Percentiles rank a stretch among this genome's conserved stretches.
These are phyloP conservation scores for Ogataea nakhonphanomensis DNA, from an alignment of 805 yeast genomes.

Conservation along the genomic window DNA sequence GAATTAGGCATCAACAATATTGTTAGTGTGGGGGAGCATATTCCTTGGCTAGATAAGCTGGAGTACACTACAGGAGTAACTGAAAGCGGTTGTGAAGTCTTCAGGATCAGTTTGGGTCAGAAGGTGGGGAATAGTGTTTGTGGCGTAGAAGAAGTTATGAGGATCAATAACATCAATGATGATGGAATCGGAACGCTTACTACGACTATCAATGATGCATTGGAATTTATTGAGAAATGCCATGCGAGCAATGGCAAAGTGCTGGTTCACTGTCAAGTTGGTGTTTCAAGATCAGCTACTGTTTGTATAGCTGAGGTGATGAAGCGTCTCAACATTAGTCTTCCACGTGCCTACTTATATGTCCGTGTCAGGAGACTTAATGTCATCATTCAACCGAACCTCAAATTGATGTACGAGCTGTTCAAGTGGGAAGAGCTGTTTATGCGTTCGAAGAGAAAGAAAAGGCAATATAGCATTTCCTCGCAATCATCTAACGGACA, in stretches of 20 bases:
- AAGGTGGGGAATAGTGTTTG: constrained; percentile 21
- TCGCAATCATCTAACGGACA: constrained; percentile 19
- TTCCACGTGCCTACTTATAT: constrained; percentile 78
- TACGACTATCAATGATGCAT: constrained; percentile 55
- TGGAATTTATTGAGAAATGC: constrained; percentile 62
- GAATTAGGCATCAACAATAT: constrained; percentile 68
- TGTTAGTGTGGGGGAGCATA: constrained; percentile 81
- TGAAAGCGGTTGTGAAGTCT: constrained; percentile 30
- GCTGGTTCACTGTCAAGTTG: constrained; percentile 91
- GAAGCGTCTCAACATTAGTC: constrained; percentile 62
- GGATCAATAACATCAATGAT: constrained; percentile 74
- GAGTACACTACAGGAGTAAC: constrained; percentile 17
- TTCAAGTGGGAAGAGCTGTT: constrained; percentile 60
- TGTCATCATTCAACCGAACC: constrained; percentile 90
- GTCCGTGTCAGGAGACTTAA: constrained; percentile 89
- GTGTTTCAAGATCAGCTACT: constrained; percentile 92
- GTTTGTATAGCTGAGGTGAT: constrained; percentile 94
- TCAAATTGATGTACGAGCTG: constrained; percentile 87
- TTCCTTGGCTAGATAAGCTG: constrained; percentile 54
- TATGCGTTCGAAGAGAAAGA: constrained; percentile 17
- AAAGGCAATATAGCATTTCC: constrained; percentile 17
- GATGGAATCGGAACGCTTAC: constrained; percentile 85
- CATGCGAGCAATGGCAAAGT: constrained; percentile 45
- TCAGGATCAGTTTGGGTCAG: constrained; percentile 22
- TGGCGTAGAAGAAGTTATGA: constrained; percentile 48